Percentiles rank a stretch among this genome's conserved stretches.
Evolutionary conservation across 2,329 filamentous ascomycete species (phyloP).

Genomic region (Sporothrix globosa): DNA sequence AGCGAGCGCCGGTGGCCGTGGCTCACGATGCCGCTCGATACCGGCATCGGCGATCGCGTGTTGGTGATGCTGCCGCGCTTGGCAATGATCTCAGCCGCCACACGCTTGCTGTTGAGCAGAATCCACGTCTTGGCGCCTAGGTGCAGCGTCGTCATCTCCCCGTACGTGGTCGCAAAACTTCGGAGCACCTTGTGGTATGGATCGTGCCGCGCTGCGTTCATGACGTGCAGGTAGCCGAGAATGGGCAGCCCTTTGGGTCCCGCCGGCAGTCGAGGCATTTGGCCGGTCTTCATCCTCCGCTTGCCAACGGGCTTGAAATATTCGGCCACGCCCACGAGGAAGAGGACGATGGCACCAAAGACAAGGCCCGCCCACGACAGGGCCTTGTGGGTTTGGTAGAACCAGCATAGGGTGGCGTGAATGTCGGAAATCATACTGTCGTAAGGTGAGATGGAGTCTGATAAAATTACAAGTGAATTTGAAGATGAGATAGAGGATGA

Average conservation of each 20-base stretch:
- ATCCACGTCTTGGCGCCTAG: background rate
- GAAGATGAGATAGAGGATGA: too few relatives aligned
- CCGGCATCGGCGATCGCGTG: conserved; percentile 7
- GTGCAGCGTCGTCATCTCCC: conserved; percentile 9
- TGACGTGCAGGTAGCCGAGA: background rate
- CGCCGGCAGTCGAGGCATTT: background rate
- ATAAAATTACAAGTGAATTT: too few relatives aligned
- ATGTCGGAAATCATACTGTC: background rate
- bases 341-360: background rate
- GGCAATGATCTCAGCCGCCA: background rate
- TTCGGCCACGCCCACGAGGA: background rate
- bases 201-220: background rate
- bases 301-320: conserved; percentile 10
- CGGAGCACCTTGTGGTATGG: conserved; percentile 2
- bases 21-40: conserved; percentile 13
- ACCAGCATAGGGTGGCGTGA: background rate
- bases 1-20: conserved; percentile 12
- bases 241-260: conserved; percentile 6
- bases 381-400: background rate
- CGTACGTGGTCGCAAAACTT: background rate
- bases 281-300: background rate
- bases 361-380: conserved; percentile 9
- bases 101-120: conserved; percentile 17
- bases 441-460: background rate
- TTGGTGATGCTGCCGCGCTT: conserved; percentile 12